Evolutionary conservation across 2,329 filamentous ascomycete species (phyloP), one percentile per base, ranked within the genome.

Genomic region (Lachnellula subtilissima): DNA sequence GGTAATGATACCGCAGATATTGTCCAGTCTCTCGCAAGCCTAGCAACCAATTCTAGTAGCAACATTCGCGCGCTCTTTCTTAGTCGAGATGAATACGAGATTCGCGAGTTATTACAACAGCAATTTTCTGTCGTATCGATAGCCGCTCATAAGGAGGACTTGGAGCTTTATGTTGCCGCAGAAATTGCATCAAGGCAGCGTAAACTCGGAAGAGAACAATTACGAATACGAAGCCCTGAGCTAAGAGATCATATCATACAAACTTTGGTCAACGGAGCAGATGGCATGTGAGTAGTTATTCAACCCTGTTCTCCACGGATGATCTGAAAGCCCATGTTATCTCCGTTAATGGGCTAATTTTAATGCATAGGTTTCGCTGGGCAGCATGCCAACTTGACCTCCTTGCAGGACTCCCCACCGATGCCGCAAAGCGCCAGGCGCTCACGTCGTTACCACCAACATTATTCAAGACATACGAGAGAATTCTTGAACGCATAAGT

Each of bases 401-500:
- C 42, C 50, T 59, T 5, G 56, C 48, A 19, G 32, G 51, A 17
- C 39, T 59, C 2, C 47, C 45, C 15, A 65, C 55, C n/a, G 63
- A 66, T 48, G 48, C 51, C 9, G 58, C 55, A 28, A 40, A 36
- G 37, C 48, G 48, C 3, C 35, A 49, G n/a, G 55, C 52, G 14
- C 36, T 57, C 11, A 42, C 36, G 5, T 28, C 40, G 22, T 35
- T 57, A 3, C 55, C 55, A 6, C 51, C 35, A 42, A 45, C 28
- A 4, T 39, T 57, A 4, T 37, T 22, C 11, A 23, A 40, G 39
- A 57, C 52, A 7, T 57, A 57, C 22, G 55, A 57, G 19, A 40
- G 55, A 28, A 57, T 57, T 19, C 36, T 57, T n/a, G n/a, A 45
- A 15, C 54, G 60, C 28, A 55, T 68, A 9, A 58, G 59, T 25